Base-by-base conservation (phyloP, 164 flowering plant species). In the Warburgia ugandensis region DNA sequence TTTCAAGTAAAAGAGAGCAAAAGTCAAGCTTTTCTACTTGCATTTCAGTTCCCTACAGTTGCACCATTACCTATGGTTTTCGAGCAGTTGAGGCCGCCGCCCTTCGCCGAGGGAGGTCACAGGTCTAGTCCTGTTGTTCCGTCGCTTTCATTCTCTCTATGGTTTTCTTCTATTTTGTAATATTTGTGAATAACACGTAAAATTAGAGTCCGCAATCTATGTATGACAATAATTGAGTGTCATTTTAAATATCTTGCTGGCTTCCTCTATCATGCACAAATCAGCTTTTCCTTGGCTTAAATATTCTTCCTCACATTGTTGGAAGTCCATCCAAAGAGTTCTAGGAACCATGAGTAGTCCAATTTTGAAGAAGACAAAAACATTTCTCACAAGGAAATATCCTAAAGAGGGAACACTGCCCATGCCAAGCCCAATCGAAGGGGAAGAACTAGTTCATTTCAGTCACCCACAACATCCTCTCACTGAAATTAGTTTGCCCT, bases 401-500 rank as follows among this genome's bases (percentile, higher is more conserved):
- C 42, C 58, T 10, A 37, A 61, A 36, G 29, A 65, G 82, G 44
- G 80, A 19, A 13, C 59, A 36, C 6, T 87, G 94, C 39, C 45
- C 23, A 20, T 27, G 25, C 14, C 31, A 23, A n/a, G 23, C 10
- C 49, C 30, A 27, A 44, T 7, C 14, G 11, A 32, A 10, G 79
- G 79, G 36, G 73, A 69, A 26, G 68, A 63, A 30, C 44, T 68
- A 2, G 11, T 59, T 31, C 89, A 81, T 51, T 62, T 50, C 52
- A 60, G 73, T 32, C 96, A 86, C 67, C 79, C 83, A 9, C 79
- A 78, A 8, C 95, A 86, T 61, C 74, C 71, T 1, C 56, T 84
- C 1, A 29, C 44, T 1, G 65, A 39, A 31, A 45, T 81, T 1
- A 47, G 22, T 48, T 46, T 51, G 27, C 69, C 77, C 2, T 76